Conservation (phyloP, 2,329 filamentous ascomycete genomes). For the Penicillium sumatraense region DNA sequence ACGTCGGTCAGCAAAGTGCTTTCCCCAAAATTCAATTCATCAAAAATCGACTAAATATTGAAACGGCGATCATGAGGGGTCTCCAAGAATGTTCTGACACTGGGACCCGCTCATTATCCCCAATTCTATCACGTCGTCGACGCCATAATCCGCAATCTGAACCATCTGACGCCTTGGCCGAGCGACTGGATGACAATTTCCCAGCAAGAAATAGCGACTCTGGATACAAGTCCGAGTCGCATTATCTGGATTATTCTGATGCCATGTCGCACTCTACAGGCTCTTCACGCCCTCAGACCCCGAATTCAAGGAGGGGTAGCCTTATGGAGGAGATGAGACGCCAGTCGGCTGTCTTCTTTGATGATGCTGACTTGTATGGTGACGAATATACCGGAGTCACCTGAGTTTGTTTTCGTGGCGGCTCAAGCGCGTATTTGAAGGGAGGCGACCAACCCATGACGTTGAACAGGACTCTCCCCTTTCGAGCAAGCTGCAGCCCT, state of each 20-base stretch:
- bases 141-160: slow-evolving; percentile 22
- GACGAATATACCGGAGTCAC: slow-evolving; percentile 30
- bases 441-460: slow-evolving; percentile 12
- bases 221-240: slow-evolving; percentile 28
- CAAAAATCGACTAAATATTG: slow-evolving; percentile 81
- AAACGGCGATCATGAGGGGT: slow-evolving; percentile 67
- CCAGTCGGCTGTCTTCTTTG: slow-evolving; percentile 54
- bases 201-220: slow-evolving; percentile 30
- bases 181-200: slow-evolving; percentile 34
- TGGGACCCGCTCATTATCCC: slow-evolving; percentile 29
- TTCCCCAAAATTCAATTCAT: slow-evolving; percentile 95
- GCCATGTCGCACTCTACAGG: slow-evolving; percentile 26
- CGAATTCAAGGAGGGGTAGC: slow-evolving; percentile 29
- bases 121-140: slow-evolving; percentile 36
- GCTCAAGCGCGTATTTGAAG: slow-evolving; percentile 17
- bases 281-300: slow-evolving; percentile 28
- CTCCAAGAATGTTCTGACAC: slow-evolving; percentile 42
- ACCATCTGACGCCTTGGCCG: slow-evolving; percentile 23
- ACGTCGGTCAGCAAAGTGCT: slow-evolving; percentile 83
- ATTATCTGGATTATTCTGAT: slow-evolving; percentile 26
- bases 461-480: slow-evolving; percentile 9
- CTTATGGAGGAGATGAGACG: slow-evolving; percentile 51
- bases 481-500: slow-evolving; percentile 23
- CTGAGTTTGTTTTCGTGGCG: slow-evolving; percentile 17
- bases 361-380: slow-evolving; percentile 43